A percentile compares a stretch with the other conserved stretches of the same genome.
Evolutionary conservation across 2,329 filamentous ascomycete species (phyloP).

Genomic region (Epichloe gansuensis): DNA sequence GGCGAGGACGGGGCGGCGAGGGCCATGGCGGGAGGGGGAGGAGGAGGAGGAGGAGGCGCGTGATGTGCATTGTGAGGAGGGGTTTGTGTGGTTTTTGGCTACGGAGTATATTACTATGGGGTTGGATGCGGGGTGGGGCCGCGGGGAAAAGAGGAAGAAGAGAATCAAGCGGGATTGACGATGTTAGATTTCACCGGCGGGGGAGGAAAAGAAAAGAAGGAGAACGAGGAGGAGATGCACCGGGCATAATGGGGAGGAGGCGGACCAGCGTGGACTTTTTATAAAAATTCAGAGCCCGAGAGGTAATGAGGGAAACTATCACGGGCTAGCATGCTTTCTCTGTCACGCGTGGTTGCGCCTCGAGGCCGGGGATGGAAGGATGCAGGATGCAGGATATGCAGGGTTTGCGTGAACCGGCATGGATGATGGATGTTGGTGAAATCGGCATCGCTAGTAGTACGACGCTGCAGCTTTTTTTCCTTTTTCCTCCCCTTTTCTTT

Average conservation of each 20-base stretch:
- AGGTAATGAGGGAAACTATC: not conserved
- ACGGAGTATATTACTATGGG: not conserved
- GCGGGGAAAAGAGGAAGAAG: too few relatives aligned
- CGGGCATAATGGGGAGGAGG: not conserved
- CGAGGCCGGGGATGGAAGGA: too few relatives aligned
- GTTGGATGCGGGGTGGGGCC: too few relatives aligned
- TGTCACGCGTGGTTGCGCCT: not conserved
- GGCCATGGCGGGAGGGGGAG: conserved; percentile 1
- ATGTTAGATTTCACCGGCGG: too few relatives aligned
- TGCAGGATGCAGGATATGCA: not conserved
- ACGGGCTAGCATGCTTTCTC: not conserved
- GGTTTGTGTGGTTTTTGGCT: not conserved
- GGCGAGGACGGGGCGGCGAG: not conserved
- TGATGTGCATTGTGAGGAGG: conserved; percentile 1
- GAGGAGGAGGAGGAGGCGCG: not conserved
- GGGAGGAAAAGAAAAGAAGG: too few relatives aligned
- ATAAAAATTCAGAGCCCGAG: not conserved
- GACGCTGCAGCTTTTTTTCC: not conserved
- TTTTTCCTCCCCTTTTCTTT: not conserved
- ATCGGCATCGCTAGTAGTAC: not conserved
- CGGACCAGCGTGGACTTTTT: not conserved
- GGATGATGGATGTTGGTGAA: not conserved
- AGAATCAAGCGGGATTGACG: too few relatives aligned
- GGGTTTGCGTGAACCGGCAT: not conserved
- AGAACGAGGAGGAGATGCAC: too few relatives aligned